phyloP scores from a whole-genome alignment of 768 basidiomycete species.

The Crepidotus variabilis region DNA sequence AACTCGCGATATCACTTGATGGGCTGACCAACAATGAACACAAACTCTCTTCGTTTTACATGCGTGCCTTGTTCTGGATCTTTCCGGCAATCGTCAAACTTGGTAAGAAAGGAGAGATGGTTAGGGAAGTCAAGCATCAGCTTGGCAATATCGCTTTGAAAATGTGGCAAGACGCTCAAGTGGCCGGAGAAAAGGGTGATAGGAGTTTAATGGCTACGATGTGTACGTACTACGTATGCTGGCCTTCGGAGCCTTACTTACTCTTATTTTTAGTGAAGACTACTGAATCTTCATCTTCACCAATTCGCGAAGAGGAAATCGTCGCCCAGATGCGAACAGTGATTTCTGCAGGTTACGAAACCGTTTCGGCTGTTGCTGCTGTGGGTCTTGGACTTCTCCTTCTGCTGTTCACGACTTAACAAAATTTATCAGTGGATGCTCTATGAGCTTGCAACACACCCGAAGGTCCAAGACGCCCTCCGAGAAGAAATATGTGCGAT shows the following conservation, averaged over 20 bases:
- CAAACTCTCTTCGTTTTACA: constrained; percentile 55
- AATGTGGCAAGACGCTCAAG: constrained; percentile 55
- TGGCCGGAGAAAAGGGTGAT: constrained; percentile 36
- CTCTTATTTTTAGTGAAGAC: not conserved
- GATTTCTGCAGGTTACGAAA: constrained; percentile 59
- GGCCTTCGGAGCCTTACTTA: constrained; percentile 13
- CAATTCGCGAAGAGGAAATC: constrained; percentile 46
- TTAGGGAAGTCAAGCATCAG: constrained; percentile 48
- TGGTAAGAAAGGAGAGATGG: constrained; percentile 57
- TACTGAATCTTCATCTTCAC: constrained; percentile 4
- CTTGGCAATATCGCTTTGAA: constrained; percentile 47
- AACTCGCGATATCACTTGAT: constrained; percentile 50
- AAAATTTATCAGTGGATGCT: constrained; percentile 50
- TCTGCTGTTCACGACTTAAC: not conserved
- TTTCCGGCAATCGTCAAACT: constrained; percentile 52
- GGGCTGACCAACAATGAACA: constrained; percentile 60
- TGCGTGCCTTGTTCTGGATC: constrained; percentile 61
- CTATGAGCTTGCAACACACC: constrained; percentile 55
- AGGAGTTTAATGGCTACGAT: constrained; percentile 51
- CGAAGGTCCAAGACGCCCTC: constrained; percentile 48
- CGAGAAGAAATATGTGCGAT: constrained; percentile 49
- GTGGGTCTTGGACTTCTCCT: constrained; percentile 19
- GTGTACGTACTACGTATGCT: constrained; percentile 31
- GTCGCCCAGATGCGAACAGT: constrained; percentile 60
- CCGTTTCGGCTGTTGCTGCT: constrained; percentile 42